Conservation (phyloP, 495 filamentous ascomycete genomes). For the Chaetomium fimeti region DNA sequence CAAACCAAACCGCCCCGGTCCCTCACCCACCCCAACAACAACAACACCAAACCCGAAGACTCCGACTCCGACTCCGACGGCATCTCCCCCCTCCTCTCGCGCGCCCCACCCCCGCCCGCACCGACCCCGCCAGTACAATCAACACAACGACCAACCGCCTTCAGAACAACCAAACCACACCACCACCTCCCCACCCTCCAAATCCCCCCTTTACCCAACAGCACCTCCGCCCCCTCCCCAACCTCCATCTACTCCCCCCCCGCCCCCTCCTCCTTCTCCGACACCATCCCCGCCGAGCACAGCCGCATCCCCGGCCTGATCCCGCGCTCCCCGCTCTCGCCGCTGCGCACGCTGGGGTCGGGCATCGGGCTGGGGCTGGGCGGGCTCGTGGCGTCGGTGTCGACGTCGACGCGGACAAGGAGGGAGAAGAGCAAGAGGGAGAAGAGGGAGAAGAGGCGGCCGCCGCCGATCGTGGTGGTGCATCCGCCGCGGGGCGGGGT, state of each 20-base stretch:
- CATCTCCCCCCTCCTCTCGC: conserved; percentile 32
- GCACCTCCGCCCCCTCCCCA: too few species aligned
- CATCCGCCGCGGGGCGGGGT: background rate
- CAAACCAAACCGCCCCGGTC: background rate
- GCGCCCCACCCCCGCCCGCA: conserved; percentile 15
- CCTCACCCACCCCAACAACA: background rate
- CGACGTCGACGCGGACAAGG: background rate
- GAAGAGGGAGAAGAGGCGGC: conserved; percentile 12
- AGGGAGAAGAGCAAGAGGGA: too few species aligned
- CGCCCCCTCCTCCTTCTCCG: conserved; percentile 6
- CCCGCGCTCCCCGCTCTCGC: conserved; percentile 30
- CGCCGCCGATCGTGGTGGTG: conserved; percentile 27
- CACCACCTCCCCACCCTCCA: conserved; percentile 6
- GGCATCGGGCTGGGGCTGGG: background rate
- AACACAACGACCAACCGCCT: background rate
- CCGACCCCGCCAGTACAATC: background rate
- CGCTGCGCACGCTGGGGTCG: conserved; percentile 7
- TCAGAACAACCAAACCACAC: background rate
- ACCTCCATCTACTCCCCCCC: background rate
- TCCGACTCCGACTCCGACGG: conserved; percentile 23
- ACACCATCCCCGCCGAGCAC: conserved; percentile 30
- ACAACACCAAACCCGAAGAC: background rate
- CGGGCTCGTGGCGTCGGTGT: conserved; percentile 14
- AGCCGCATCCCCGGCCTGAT: conserved; percentile 26
- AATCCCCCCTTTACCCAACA: too few species aligned